Evolutionary conservation across 306 rosid species (phyloP).

Genomic region (Gynostemma pentaphyllum): DNA sequence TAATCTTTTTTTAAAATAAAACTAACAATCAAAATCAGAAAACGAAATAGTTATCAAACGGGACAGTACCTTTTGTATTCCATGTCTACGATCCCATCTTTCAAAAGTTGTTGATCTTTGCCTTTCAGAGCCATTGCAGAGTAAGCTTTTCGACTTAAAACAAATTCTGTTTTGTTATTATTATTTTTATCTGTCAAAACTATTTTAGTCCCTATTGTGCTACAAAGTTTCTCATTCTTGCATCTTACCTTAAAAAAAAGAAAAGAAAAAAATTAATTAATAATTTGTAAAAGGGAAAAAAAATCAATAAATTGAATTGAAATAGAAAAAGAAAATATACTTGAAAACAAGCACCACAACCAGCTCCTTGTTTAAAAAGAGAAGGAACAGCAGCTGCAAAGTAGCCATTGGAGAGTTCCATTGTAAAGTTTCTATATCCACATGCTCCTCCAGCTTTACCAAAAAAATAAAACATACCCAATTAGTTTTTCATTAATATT

Average conservation of each 20-base stretch:
- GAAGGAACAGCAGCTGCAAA: conserved; percentile 1
- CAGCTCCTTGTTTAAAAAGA: conserved; percentile 6
- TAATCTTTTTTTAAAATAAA: no score
- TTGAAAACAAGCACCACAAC: conserved; percentile 6
- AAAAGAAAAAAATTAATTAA: background rate
- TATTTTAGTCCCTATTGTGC: background rate
- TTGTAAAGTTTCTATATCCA: background rate
- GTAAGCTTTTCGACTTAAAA: conserved; percentile 64
- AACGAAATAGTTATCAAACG: no score
- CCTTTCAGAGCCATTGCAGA: conserved; percentile 53
- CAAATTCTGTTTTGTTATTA: conserved; percentile 41
- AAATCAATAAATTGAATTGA: background rate
- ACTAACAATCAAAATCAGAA: no score
- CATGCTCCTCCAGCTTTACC: background rate
- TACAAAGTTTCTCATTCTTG: background rate
- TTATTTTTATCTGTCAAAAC: conserved; percentile 1
- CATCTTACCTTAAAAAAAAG: background rate
- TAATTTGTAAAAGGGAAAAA: no score
- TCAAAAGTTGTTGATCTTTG: conserved; percentile 25
- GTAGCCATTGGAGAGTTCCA: background rate
- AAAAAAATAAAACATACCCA: background rate
- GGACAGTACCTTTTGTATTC: conserved; percentile 57
- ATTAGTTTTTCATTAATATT: background rate
- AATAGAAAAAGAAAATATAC: background rate
- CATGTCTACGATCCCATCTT: conserved; percentile 55